Base-by-base conservation (phyloP, 179 eudicot species). In the Beta corolliflora region DNA sequence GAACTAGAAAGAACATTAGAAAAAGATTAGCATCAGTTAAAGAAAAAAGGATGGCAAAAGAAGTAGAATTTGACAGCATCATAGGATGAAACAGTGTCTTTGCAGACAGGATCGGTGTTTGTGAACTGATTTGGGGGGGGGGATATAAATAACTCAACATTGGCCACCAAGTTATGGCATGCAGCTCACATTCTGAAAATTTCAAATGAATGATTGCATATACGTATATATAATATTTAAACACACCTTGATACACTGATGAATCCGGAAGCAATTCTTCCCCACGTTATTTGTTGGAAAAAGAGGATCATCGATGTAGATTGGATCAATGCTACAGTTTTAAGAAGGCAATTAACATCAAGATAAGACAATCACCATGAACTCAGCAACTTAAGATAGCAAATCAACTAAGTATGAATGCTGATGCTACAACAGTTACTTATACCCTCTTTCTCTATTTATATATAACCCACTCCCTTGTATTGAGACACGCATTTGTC, bases 401-500 rank as follows among this genome's bases (percentile, higher is more conserved):
- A 75, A 50, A 71, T 44, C 75, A 71, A 66, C 58, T 63, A 65
- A 36, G 41, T 46, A 18, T 15, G 23, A 63, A 29, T 15, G 64
- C 68, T 18, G 76, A 79, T 41, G 66, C 61, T 11, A 61, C 44
- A 80, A 71, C n/a, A 73, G 46, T 68, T 86, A 95, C 95, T 95
- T 93, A 86, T 89, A 94, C 53, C 97, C 99, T 85, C 94, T 89
- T 84, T 94, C 99, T 88, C 99, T 89, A 65, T 92, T 90, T 85
- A 96, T 88, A 81, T 96, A 96, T 63, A 96, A 65, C 19, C 99
- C 99, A 85, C 92, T 96, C 79, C 99, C 99, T 84, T 92, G 94
- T 75, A 96, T 92, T 73, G 99, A 94, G 81, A 91, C 89, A 68
- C 99, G 94, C 98, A 96, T 96, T 83, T 92, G 98, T 68, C 99